Evolutionary conservation across 2,329 filamentous ascomycete species (phyloP).

Genomic region (Neonectria magnoliae): DNA sequence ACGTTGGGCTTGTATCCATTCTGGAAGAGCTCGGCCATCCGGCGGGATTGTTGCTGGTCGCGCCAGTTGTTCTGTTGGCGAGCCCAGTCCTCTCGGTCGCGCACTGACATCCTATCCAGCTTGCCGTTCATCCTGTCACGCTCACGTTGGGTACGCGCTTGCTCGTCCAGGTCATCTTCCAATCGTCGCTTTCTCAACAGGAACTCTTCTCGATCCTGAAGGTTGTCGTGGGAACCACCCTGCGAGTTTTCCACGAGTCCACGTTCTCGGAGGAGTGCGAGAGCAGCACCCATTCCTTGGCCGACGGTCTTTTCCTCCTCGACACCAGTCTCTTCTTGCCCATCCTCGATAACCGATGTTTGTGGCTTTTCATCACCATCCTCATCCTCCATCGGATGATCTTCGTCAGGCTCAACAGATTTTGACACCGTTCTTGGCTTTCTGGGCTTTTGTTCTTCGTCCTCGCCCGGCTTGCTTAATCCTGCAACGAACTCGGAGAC

Average conservation of each 20-base stretch:
- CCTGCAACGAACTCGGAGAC: constrained; percentile 94
- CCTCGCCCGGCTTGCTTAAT: constrained; percentile 73
- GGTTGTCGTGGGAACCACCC: constrained; percentile 71
- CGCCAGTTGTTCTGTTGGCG: constrained; percentile 88
- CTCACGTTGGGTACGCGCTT: constrained; percentile 84
- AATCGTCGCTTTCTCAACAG: constrained; percentile 76
- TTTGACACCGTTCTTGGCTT: constrained; percentile 49
- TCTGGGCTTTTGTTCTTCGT: constrained; percentile 64
- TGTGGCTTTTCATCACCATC: constrained; percentile 52
- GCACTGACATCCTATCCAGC: constrained; percentile 88
- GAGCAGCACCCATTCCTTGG: constrained; percentile 81
- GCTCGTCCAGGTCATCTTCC: constrained; percentile 81
- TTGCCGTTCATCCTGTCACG: constrained; percentile 85
- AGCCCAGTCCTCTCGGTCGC: constrained; percentile 89
- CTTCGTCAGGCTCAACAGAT: constrained; percentile 51
- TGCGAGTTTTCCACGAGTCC: constrained; percentile 77
- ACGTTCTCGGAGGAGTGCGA: constrained; percentile 85
- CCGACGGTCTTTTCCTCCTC: constrained; percentile 86
- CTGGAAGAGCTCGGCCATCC: constrained; percentile 86
- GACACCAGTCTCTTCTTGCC: constrained; percentile 68
- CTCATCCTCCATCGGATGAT: constrained; percentile 57
- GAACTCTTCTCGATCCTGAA: constrained; percentile 80
- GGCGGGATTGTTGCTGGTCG: constrained; percentile 83
- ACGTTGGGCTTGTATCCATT: constrained; percentile 91
- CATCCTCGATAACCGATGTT: constrained; percentile 48